Base-by-base conservation (phyloP, 306 rosid species). In the Pyrus pyrifolia region DNA sequence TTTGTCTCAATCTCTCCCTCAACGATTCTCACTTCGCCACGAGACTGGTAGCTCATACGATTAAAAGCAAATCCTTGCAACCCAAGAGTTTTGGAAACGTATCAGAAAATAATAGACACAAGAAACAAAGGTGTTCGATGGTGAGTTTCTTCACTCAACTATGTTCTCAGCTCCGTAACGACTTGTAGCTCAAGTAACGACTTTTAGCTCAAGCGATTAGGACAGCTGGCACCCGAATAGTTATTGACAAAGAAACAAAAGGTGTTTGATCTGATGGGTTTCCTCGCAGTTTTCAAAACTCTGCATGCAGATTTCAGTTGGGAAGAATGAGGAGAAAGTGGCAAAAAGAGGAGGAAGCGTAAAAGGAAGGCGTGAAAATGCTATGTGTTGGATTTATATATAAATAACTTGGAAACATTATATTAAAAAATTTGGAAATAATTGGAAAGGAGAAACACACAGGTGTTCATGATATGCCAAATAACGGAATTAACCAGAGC, bases 281-380 rank as follows among this genome's bases (percentile, higher is more conserved):
- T 27, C 11, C 68, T 18, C 68, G 33, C 44, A 38, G 68, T 80
- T 83, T n/a, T 40, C 65, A 31, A 55, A 78, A 69, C 57, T 52
- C 61, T 45, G 79, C 78, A 74, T 76, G 44, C 70, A 74, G 71
- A 42, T 10, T 65, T 67, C 18, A 33, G 21, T 35, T 11, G n/a
- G 9, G 67, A 58, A 65, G 74, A 35, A 42, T 42, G 60, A 72
- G 59, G 53, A 68, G 84, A 49, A 77, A 81, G 71, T 59, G 82
- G 74, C 69, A 29, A 72, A 57, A 22, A 68, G 81, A 55, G 71
- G 67, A 83, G 71, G 78, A 83, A 68, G 75, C 91, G 80, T 62
- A 42, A 79, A 77, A 75, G 19, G 65, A 15, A 1, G 17, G 30
- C 9, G 27, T 22, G 55, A 5, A n/a, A n/a, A 22, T 57, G 30